Base-by-base conservation (phyloP, 306 rosid genomes). In the Casuarina equisetifolia region DNA sequence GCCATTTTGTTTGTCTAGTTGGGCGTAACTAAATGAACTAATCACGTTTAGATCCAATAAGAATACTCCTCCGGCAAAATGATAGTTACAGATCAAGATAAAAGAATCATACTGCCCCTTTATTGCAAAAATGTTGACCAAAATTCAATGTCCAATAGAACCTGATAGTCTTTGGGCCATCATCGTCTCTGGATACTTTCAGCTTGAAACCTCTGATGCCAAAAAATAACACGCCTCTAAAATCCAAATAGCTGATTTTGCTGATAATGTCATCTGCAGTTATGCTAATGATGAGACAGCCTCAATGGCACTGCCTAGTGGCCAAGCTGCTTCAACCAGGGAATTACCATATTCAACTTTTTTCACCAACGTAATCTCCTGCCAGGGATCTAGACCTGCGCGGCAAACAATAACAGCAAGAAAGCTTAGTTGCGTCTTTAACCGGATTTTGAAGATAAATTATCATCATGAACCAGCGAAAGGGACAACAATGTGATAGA, bases 281-380 rank as follows among this genome's bases (percentile, higher is more conserved):
- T 45, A 82, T 51, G 62, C 50, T 66, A 77, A 46, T 11, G 94
- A 76, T 40, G 98, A 96, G 43, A 96, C 96, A 62, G 99, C 99
- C 86, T 96, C 99, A 19, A 96, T 96, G 77, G 99, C 98, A 6
- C 99, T 96, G 79, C 99, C 99, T 42, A 96, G 83, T 46, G 99
- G 99, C 99, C 99, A 92, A 59, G 99, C 99, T 64, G 99, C 98
- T 88, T 96, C 99, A 52, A 96, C 99, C 69, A 88, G 88, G 83
- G 95, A 86, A 36, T 89, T 90, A 0, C 80, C 77, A 59, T 96
- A 96, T 79, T 85, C 76, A 32, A 96, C 96, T 83, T 96, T 55
- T 88, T 96, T 96, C 92, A 96, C 99, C 91, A 96, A 79, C 15
- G 97, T 96, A 64, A 96, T 90, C 81, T 96, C 90, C 78, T 96